phyloP scores from a whole-genome alignment of 768 basidiomycete genomes.

The Tulasnella sp. region DNA sequence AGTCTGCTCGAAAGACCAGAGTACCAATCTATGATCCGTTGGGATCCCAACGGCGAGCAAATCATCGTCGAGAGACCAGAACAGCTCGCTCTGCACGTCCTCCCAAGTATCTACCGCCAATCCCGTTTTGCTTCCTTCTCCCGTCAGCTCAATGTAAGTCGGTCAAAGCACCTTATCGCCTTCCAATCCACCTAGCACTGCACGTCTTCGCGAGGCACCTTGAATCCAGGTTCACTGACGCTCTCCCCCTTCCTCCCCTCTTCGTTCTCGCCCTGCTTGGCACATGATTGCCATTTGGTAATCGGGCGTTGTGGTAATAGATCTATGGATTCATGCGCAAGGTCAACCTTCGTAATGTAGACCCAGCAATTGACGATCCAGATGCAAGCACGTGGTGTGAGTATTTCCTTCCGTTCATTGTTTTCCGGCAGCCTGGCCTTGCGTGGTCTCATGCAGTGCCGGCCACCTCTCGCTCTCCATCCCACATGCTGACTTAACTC shows the following conservation, averaged over 20 bases:
- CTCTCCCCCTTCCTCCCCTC: not conserved
- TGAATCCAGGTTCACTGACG: not conserved
- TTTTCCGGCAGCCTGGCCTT: not conserved
- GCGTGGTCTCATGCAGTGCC: not conserved
- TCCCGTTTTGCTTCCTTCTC: constrained; percentile 96
- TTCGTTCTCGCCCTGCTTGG: constrained; percentile 1
- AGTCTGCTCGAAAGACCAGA: constrained; percentile 84
- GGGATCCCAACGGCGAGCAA: constrained; percentile 87
- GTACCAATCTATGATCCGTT: constrained; percentile 94
- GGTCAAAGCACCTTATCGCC: constrained; percentile 3
- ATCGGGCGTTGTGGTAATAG: constrained; percentile 30
- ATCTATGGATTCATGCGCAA: constrained; percentile 99
- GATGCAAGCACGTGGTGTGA: constrained; percentile 96
- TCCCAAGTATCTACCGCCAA: constrained; percentile 91
- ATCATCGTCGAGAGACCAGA: constrained; percentile 93
- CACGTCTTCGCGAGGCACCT: not conserved
- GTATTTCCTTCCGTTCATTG: constrained; percentile 26
- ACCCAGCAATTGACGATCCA: constrained; percentile 89
- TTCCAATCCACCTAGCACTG: constrained; percentile 15
- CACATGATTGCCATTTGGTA: constrained; percentile 13
- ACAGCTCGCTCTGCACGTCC: constrained; percentile 86
- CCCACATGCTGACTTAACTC: not conserved
- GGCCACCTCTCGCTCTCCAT: not conserved
- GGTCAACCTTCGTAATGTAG: constrained; percentile 89
- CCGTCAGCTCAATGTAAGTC: constrained; percentile 84